phyloP scores from a whole-genome alignment of 352 stramenopile genomes.

The Phytophthora megakarya region DNA sequence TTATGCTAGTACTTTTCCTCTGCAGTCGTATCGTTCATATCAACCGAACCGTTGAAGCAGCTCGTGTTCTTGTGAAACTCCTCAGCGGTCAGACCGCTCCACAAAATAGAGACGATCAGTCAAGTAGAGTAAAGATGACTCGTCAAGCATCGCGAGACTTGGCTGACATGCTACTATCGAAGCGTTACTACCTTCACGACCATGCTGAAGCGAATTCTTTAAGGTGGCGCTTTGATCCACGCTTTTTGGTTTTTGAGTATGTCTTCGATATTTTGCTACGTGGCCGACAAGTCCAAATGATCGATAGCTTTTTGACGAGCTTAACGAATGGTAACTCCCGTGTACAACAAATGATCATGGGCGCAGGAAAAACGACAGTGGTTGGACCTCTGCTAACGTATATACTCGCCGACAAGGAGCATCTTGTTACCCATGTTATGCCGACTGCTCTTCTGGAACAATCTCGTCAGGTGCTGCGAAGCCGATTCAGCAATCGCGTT shows the following conservation, averaged over 20 bases:
- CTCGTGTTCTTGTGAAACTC: conserved; percentile 37
- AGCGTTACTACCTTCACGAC: conserved; percentile 68
- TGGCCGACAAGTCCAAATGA: conserved; percentile 98
- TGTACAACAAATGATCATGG: conserved; percentile 99
- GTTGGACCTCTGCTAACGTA: conserved; percentile 98
- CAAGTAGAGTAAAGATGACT: conserved; percentile 62
- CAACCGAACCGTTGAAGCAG: conserved; percentile 72
- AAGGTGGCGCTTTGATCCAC: conserved; percentile 93
- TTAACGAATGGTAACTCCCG: conserved; percentile 73
- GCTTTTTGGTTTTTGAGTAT: conserved; percentile 99
- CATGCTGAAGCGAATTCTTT: conserved; percentile 12
- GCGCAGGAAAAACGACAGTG: conserved; percentile 99
- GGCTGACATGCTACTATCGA: conserved; percentile 72
- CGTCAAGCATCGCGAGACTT: conserved; percentile 85
- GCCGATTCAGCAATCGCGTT: conserved; percentile 96
- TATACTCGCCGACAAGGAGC: conserved; percentile 96
- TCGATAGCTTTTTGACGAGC: conserved; percentile 97
- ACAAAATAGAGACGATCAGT: conserved; percentile 23
- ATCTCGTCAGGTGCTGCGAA: conserved; percentile 96
- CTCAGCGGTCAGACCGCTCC: conserved; percentile 11
- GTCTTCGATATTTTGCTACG: conserved; percentile 98
- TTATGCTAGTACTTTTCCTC: conserved; percentile 68
- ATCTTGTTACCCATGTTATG: conserved; percentile 97
- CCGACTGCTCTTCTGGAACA: conserved; percentile 98
- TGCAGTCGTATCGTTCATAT: conserved; percentile 88